These are phyloP conservation scores for Massarina eburnea DNA, from an alignment of 2,329 filamentous ascomycete genomes.

Conservation along the genomic window DNA sequence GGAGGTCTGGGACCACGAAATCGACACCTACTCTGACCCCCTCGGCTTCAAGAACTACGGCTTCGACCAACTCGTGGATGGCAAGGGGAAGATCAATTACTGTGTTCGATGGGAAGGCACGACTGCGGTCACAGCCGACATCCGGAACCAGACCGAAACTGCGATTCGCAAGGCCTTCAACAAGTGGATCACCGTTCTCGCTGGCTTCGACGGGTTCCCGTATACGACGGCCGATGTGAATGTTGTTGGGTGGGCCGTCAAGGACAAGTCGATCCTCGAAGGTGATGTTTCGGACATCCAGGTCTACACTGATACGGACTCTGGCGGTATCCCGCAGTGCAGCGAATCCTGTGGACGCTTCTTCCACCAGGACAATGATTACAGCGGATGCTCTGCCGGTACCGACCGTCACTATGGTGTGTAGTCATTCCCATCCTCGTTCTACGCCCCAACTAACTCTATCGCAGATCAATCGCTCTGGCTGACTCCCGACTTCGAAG, in stretches of 20 bases:
- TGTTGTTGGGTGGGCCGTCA: constrained; percentile 51
- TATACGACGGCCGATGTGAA: constrained; percentile 44
- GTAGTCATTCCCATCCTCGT: neutral
- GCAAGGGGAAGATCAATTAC: constrained; percentile 42
- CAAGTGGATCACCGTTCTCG: constrained; percentile 48
- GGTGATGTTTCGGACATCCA: constrained; percentile 41
- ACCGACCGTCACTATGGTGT: constrained; percentile 44
- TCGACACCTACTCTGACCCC: constrained; percentile 21
- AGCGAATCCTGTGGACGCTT: constrained; percentile 47
- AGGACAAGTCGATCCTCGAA: constrained; percentile 41
- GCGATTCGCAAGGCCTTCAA: constrained; percentile 42
- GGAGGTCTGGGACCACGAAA: constrained; percentile 28
- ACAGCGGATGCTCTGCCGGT: constrained; percentile 44
- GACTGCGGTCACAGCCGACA: constrained; percentile 40
- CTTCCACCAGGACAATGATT: constrained; percentile 50
- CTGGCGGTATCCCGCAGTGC: constrained; percentile 47
- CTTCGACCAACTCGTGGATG: constrained; percentile 33
- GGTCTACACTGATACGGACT: constrained; percentile 48
- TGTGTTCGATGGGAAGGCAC: constrained; percentile 52
- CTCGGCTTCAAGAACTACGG: constrained; percentile 35
- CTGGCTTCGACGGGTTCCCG: constrained; percentile 50
- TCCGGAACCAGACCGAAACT: constrained; percentile 42
- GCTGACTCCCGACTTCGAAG: constrained; percentile 50
- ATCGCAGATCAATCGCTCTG: constrained; percentile 48
- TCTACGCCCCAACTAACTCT: neutral